Conservation (phyloP, 495 filamentous ascomycete species). For the Hyaloscypha variabilis region DNA sequence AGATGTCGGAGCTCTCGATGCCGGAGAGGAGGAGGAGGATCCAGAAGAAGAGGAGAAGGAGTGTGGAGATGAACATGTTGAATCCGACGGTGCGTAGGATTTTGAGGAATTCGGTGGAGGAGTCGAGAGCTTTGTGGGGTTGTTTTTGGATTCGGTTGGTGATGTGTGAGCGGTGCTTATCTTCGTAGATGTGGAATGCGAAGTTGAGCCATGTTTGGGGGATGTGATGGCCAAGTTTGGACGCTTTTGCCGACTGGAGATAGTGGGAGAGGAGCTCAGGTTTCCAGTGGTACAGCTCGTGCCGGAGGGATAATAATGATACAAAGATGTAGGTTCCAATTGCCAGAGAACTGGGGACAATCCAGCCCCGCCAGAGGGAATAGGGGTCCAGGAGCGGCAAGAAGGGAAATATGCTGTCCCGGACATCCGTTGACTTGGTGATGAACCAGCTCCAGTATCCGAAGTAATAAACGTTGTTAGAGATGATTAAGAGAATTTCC, state of each 20-base stretch:
- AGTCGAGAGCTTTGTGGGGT: not conserved
- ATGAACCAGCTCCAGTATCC: conserved; percentile 10
- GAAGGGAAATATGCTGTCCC: conserved; percentile 1
- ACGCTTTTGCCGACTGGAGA: not conserved
- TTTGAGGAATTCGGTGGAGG: conserved; percentile 1
- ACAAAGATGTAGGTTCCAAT: conserved; percentile 1
- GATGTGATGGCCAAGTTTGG: not conserved
- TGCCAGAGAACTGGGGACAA: conserved; percentile 1
- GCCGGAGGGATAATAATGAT: not conserved
- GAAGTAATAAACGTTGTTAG: conserved; percentile 8
- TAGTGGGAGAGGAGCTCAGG: conserved; percentile 7
- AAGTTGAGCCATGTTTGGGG: conserved; percentile 7
- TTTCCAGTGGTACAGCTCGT: conserved; percentile 16
- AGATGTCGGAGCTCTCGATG: not conserved
- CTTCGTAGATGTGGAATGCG: conserved; percentile 7
- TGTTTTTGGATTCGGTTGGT: conserved; percentile 4
- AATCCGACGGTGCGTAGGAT: conserved; percentile 7
- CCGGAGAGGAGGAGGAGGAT: not conserved
- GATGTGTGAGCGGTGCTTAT: conserved; percentile 5
- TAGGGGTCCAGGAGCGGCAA: conserved; percentile 5
- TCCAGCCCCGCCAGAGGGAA: conserved; percentile 12
- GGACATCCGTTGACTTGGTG: not conserved
- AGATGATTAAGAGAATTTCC: conserved; percentile 2
- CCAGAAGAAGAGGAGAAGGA: conserved; percentile 4
- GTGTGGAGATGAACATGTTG: conserved; percentile 1